Evolutionary conservation across 2,329 filamentous ascomycete species (phyloP), one percentile per base, ranked within the genome.

Genomic region (Arthrobotrys sphaeroides): DNA sequence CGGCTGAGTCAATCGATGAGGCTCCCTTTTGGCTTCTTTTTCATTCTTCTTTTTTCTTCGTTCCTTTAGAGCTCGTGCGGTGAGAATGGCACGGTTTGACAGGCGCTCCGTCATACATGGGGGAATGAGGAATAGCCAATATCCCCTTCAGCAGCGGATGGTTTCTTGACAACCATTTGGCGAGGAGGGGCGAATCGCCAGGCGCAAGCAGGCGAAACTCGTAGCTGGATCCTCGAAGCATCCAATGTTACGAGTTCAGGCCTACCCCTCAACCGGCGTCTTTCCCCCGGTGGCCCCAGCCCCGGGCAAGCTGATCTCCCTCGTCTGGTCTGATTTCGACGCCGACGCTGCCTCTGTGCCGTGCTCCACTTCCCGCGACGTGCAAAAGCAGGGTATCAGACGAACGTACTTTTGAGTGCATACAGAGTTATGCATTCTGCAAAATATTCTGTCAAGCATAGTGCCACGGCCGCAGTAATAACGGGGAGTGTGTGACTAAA

Each of bases 1-100:
- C 72, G 72, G 72, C 72, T 75, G 72, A 75, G 72, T 75, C 72
- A 75, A 69, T 43, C 24, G 36, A 33, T 69, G 64, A 69, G 72
- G 72, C 64, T 69, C 64, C 42, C 40, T 59, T 43, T 53, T 33
- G 33, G 5, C 62, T 36, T 24, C 24, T n/a, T 42, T 38, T 60
- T 59, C 40, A 13, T 59, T 24, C 36, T 43, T 43, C 57, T 68
- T 47, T 16, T 57, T 51, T 60, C 36, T 66, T 31, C 47, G 12
- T 16, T 57, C 49, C 51, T 43, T 66, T 31, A 38, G 12, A 51
- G 68, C 42, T 57, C 38, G 55, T 74, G 55, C 45, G 9, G 28
- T 10, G 24, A 38, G 42, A 49, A 36, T 47, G 26, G 62, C 62
- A 68, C 38, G 64, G 57, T 59, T 57, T 69, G 64, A 75, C 72